Evolutionary conservation across 495 filamentous ascomycete species (phyloP), one percentile per base, ranked within the genome.

Genomic region (Annulohypoxylon maeteangense): DNA sequence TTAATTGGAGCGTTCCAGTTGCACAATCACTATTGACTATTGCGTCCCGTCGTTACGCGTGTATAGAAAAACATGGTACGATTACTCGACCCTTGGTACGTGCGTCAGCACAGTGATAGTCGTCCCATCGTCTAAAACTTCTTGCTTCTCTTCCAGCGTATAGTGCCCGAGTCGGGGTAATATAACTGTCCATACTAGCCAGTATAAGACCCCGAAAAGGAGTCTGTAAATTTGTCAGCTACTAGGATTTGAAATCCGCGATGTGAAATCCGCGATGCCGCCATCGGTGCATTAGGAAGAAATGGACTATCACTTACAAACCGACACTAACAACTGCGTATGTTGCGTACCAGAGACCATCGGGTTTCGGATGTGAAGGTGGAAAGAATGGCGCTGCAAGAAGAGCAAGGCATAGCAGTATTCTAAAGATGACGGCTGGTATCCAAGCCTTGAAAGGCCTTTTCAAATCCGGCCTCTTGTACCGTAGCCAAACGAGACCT

Each of bases 381-480:
- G 83, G 83, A 36, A 89, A 80, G 70, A 89, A 89, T 0, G 87
- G 88, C 1, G 87, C 85, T 22, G 81, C 80, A 23, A 90, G 66
- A 10, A 88, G 68, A n/a, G 81, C 78, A 5, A 86, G 23, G 18
- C 82, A 85, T 5, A 86, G 62, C 0, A 76, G 36, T 34, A 85
- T 84, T 32, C 82, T 76, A 7, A 87, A 69, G 63, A 82, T 78
- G 10, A 86, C 81, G 45, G 87, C 78, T 59, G 88, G 72, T 64
- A 86, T 64, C 87, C 89, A 93, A 0, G 89, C 90, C 56, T 87
- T 88, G 78, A 90, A 93, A 0, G 91, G 91, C n/a, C 91, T 80
- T 10, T 84, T 83, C 2, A 90, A 78, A 60, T 90, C 82, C 10
- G 88, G 88, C 57, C 89, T 81, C 60, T 85, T 84, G 64, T 81